phyloP scores from a whole-genome alignment of 2,329 filamentous ascomycete genomes.

The Davidsoniella virescens region DNA sequence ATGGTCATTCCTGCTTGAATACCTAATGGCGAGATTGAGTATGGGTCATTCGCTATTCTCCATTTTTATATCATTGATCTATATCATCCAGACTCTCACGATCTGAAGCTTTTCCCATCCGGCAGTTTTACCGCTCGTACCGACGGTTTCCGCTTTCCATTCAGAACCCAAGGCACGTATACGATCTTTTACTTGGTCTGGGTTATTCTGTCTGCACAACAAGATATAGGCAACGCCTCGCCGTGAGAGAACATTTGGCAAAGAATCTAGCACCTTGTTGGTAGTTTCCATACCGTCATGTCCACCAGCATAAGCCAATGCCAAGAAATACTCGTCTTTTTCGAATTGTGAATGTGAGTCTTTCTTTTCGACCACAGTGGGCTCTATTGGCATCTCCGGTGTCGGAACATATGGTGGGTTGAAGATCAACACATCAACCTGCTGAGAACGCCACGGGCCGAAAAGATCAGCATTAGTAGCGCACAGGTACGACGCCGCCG shows the following conservation, averaged over 20 bases:
- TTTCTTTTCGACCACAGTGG: slow-evolving; percentile 18
- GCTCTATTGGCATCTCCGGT: slow-evolving; percentile 45
- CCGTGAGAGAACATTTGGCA: slow-evolving; percentile 46
- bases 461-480: slow-evolving; percentile 56
- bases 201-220: slow-evolving; percentile 80
- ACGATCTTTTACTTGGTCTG: slow-evolving; percentile 50
- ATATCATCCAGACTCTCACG: slow-evolving; percentile 61
- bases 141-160: slow-evolving; percentile 67
- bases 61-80: neutral
- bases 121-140: slow-evolving; percentile 67
- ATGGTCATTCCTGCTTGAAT: too few relatives aligned
- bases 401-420: slow-evolving; percentile 97
- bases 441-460: slow-evolving; percentile 31
- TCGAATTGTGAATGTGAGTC: slow-evolving; percentile 41
- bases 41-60: neutral
- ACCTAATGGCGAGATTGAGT: too few relatives aligned
- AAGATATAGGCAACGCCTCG: slow-evolving; percentile 77
- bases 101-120: slow-evolving; percentile 93
- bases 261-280: slow-evolving; percentile 52
- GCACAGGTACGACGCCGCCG: slow-evolving; percentile 37
- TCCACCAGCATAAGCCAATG: slow-evolving; percentile 79
- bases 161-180: slow-evolving; percentile 34
- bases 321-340: slow-evolving; percentile 66
- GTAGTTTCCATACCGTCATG: slow-evolving; percentile 89
- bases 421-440: slow-evolving; percentile 77